phyloP scores from a whole-genome alignment of 139 green algal species.

The Picochlorum costavermella region DNA sequence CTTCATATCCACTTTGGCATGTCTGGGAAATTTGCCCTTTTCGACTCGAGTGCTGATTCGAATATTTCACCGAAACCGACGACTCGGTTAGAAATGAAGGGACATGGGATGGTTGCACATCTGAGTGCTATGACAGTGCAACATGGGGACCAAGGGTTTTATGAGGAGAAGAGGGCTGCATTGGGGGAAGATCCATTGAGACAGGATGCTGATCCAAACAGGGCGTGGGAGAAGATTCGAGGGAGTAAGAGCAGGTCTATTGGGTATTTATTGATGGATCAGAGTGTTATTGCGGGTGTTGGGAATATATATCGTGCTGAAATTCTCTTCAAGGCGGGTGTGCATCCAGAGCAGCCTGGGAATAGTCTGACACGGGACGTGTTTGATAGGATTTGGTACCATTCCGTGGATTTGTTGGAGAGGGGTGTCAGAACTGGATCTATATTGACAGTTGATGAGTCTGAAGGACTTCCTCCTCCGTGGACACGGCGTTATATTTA shows the following conservation, averaged over 20 bases:
- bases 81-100: constrained; percentile 38
- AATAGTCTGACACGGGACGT: constrained; percentile 32
- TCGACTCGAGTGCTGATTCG: background rate
- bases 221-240: constrained; percentile 32
- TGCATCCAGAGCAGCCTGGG: constrained; percentile 72
- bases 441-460: constrained; percentile 81
- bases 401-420: constrained; percentile 60
- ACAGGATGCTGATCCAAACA: constrained; percentile 36
- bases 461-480: constrained; percentile 64
- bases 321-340: constrained; percentile 43
- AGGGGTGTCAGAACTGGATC: constrained; percentile 60
- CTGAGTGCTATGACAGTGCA: constrained; percentile 75
- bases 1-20: constrained; percentile 84
- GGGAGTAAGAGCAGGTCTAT: constrained; percentile 48
- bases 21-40: constrained; percentile 34
- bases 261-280: constrained; percentile 77
- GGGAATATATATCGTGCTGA: constrained; percentile 89
- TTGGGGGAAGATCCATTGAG: constrained; percentile 72
- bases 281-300: constrained; percentile 63
- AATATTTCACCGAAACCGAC: constrained; percentile 34
- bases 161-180: constrained; percentile 36
- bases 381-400: constrained; percentile 54
- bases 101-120: constrained; percentile 39
- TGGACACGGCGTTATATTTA: constrained; percentile 69
- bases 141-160: constrained; percentile 45